These are phyloP conservation scores for Cyberlindnera americana DNA, from an alignment of 805 yeast genomes.

Conservation along the genomic window DNA sequence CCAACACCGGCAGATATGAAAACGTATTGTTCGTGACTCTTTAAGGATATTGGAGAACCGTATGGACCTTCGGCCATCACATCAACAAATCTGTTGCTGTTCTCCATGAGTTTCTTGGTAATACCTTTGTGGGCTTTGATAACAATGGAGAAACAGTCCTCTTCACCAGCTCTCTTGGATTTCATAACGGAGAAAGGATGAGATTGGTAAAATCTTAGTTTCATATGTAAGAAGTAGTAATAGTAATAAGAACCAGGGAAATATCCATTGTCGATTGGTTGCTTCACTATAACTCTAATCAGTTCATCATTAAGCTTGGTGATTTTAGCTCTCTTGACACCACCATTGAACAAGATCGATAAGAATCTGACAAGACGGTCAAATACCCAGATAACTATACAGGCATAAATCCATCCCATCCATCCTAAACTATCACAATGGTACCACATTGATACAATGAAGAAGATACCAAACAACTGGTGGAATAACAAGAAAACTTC, in stretches of 20 bases:
- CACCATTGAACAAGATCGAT: conserved; percentile 59
- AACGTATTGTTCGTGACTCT: conserved; percentile 36
- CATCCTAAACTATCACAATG: conserved; percentile 54
- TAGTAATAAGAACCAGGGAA: conserved; percentile 54
- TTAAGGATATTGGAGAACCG: conserved; percentile 42
- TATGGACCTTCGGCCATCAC: conserved; percentile 61
- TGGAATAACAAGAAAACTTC: conserved; percentile 61
- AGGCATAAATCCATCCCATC: conserved; percentile 48
- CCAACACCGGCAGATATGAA: conserved; percentile 51
- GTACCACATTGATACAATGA: conserved; percentile 53
- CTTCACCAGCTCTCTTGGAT: conserved; percentile 32
- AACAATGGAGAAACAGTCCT: conserved; percentile 34
- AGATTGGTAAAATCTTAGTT: conserved; percentile 47
- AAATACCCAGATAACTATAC: conserved; percentile 65
- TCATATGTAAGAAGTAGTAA: conserved; percentile 50
- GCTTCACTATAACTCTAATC: conserved; percentile 38
- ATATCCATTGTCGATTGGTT: conserved; percentile 44
- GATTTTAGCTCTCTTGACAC: conserved; percentile 44
- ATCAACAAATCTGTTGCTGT: conserved; percentile 32
- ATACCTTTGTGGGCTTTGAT: conserved; percentile 54
- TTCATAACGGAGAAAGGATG: conserved; percentile 68
- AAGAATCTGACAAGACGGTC: conserved; percentile 59
- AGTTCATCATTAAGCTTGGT: conserved; percentile 28
- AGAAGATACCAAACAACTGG: conserved; percentile 49
- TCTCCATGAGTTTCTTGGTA: conserved; percentile 39